Evolutionary conservation across 129 eudicot species (phyloP).

Genomic region (Artemisia argyi): DNA sequence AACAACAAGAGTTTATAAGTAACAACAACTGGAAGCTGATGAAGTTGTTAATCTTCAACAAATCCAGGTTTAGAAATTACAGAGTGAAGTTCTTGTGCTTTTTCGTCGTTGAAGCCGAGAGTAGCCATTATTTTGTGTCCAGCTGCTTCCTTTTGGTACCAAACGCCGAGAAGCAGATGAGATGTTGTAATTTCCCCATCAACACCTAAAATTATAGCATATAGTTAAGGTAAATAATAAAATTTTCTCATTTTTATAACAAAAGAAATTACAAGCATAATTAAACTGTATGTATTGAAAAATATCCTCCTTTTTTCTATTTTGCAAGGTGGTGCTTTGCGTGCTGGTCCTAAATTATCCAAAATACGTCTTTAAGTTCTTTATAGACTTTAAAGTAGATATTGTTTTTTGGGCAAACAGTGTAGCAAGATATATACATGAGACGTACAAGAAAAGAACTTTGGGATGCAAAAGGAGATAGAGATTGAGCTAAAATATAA

Average conservation of each 20-base stretch:
- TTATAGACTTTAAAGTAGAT: background rate
- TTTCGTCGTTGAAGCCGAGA: constrained; percentile 59
- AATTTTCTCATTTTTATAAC: background rate
- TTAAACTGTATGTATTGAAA: background rate
- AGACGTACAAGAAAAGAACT: background rate
- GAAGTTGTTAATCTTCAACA: constrained; percentile 41
- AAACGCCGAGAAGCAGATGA: constrained; percentile 73
- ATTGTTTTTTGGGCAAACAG: background rate
- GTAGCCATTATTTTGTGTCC: constrained; percentile 67
- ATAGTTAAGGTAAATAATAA: background rate
- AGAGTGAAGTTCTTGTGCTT: constrained; percentile 52
- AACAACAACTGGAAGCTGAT: constrained; percentile 10
- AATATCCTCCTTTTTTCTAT: background rate
- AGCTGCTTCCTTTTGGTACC: constrained; percentile 64
- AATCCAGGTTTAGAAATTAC: constrained; percentile 57
- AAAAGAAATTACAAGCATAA: background rate
- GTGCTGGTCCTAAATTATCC: background rate
- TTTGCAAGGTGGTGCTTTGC: background rate
- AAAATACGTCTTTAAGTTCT: background rate
- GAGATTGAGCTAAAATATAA: background rate
- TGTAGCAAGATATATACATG: background rate
- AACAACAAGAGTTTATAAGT: background rate
- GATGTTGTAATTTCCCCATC: constrained; percentile 61
- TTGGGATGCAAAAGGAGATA: background rate
- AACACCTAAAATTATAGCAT: constrained; percentile 44